These are phyloP conservation scores for Trichothecium roseum DNA, from an alignment of 2,329 filamentous ascomycete genomes.

Conservation along the genomic window DNA sequence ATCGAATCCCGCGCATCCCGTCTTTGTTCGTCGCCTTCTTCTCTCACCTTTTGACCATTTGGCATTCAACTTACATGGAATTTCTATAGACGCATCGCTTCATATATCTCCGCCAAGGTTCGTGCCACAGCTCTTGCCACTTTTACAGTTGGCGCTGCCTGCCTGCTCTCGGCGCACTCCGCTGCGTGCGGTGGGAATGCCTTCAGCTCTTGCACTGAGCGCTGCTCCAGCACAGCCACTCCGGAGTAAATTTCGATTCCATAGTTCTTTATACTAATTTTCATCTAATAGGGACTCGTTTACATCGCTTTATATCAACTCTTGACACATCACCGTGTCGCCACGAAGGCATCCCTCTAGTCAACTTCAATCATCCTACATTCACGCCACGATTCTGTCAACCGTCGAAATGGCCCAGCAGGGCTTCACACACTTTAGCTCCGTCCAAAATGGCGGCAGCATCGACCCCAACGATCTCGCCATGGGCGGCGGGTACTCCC, in stretches of 20 bases:
- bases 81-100: no score
- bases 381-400: slow-evolving; percentile 2
- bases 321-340: neutral
- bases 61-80: slow-evolving; percentile 1
- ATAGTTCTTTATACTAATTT: neutral
- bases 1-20: neutral
- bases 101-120: no score
- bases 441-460: slow-evolving; percentile 42
- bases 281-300: neutral
- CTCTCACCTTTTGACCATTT: neutral
- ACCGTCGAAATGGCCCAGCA: slow-evolving; percentile 40
- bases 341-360: slow-evolving; percentile 1
- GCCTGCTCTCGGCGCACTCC: neutral
- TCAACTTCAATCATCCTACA: neutral
- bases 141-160: no score
- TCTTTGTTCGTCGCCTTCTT: neutral
- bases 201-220: no score
- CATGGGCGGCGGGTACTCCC: slow-evolving; percentile 52
- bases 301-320: neutral
- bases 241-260: no score
- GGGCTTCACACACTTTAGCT: slow-evolving; percentile 45
- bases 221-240: no score
- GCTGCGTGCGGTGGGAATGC: no score
- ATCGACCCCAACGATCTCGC: slow-evolving; percentile 81
- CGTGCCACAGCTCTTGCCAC: neutral